Evolutionary conservation across 148 eudicot genomes (phyloP).

Genomic region (Selenicereus undatus): DNA sequence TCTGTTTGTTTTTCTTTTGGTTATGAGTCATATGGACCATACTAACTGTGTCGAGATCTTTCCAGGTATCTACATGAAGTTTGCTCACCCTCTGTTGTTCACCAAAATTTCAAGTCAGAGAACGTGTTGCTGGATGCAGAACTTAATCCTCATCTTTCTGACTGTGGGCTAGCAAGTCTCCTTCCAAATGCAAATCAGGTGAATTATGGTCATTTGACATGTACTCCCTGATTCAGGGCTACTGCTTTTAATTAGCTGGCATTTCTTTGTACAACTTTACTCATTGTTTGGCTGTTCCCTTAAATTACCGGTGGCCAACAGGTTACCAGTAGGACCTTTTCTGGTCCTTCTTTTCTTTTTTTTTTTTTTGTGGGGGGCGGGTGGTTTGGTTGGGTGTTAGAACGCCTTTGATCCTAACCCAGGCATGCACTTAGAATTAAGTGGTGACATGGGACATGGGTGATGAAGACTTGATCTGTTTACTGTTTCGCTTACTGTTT

Average conservation of each 20-base stretch:
- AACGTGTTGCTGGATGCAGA: constrained; percentile 86
- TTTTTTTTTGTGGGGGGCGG: not conserved
- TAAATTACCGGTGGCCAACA: not conserved
- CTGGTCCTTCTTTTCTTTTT: not conserved
- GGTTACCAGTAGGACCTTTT: not conserved
- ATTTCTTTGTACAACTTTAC: not conserved
- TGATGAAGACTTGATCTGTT: too few relatives aligned
- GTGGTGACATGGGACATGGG: too few relatives aligned
- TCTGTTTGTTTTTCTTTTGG: not conserved
- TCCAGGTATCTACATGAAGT: constrained; percentile 95
- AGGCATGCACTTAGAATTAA: not conserved
- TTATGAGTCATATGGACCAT: not conserved
- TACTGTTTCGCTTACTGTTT: too few relatives aligned
- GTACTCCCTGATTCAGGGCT: not conserved
- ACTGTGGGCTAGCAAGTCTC: constrained; percentile 71
- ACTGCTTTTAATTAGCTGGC: not conserved
- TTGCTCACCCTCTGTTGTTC: constrained; percentile 89
- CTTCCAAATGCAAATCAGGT: constrained; percentile 87
- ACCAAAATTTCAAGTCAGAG: constrained; percentile 87
- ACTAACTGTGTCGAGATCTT: constrained; percentile 4
- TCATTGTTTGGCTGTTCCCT: not conserved
- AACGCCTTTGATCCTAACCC: not conserved
- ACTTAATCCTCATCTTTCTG: constrained; percentile 92
- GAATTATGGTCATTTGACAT: constrained; percentile 7
- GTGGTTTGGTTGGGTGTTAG: not conserved